A percentile compares a stretch with the other conserved stretches of the same genome.
These are phyloP conservation scores for Parmelia sp. DNA, from an alignment of 495 filamentous ascomycete genomes.

Conservation along the genomic window DNA sequence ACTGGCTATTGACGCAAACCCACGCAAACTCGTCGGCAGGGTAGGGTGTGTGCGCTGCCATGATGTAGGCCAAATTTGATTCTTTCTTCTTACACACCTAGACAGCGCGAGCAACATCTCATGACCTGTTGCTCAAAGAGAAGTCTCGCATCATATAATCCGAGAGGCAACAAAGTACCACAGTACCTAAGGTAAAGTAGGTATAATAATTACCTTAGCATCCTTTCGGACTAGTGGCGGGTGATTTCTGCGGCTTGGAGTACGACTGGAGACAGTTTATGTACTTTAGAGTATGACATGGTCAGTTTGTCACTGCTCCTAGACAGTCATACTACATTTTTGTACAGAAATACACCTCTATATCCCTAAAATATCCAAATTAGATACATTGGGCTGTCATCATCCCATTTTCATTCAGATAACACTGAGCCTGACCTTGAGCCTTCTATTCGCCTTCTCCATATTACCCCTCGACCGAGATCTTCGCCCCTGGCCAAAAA, in stretches of 20 bases:
- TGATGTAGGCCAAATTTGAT: background rate
- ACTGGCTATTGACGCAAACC: conserved; percentile 61
- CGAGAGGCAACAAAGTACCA: background rate
- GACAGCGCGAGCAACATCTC: conserved; percentile 6
- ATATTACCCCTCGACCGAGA: conserved; percentile 5
- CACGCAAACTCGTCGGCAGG: background rate
- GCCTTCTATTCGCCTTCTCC: background rate
- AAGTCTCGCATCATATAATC: background rate
- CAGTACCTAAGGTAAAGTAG: too few relatives aligned
- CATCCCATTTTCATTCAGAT: background rate
- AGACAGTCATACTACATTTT: background rate
- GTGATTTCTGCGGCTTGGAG: background rate
- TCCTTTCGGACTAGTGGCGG: background rate
- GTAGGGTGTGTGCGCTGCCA: conserved; percentile 1
- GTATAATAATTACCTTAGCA: too few relatives aligned
- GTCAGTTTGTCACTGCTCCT: background rate
- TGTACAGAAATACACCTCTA: background rate
- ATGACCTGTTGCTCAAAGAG: too few relatives aligned
- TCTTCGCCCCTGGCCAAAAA: conserved; percentile 5
- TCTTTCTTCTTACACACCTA: background rate
- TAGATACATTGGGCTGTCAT: background rate
- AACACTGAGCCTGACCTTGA: background rate
- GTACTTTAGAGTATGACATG: background rate
- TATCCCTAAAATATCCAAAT: background rate
- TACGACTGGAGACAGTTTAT: background rate